phyloP scores from a whole-genome alignment of 1,284 basidiomycete species.

The Inonotus hispidus region DNA sequence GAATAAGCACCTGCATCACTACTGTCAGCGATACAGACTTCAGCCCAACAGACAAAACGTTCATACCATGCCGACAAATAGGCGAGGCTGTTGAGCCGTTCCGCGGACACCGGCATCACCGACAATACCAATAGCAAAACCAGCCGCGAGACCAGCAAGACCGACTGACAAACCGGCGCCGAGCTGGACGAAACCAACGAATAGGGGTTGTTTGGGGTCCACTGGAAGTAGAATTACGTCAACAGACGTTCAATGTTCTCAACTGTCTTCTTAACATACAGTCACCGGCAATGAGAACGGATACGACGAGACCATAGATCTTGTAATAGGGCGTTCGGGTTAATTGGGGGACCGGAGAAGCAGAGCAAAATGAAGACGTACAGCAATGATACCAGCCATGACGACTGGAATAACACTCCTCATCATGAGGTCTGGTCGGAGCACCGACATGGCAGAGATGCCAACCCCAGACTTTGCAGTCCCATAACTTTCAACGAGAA shows the following conservation, averaged over 20 bases:
- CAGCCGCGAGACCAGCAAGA: slow-evolving; percentile 90
- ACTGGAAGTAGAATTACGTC: slow-evolving; percentile 5
- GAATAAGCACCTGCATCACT: slow-evolving; percentile 84
- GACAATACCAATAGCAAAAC: slow-evolving; percentile 95
- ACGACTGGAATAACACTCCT: slow-evolving; percentile 92
- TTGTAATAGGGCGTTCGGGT: slow-evolving; percentile 3
- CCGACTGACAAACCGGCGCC: slow-evolving; percentile 93
- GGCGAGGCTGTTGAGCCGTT: slow-evolving; percentile 13
- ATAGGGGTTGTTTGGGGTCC: slow-evolving; percentile 55
- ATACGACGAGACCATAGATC: slow-evolving; percentile 73
- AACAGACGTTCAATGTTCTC: slow-evolving; percentile 14
- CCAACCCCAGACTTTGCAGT: slow-evolving; percentile 99
- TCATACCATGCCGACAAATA: slow-evolving; percentile 26
- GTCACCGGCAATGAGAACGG: slow-evolving; percentile 65
- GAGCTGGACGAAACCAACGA: slow-evolving; percentile 90
- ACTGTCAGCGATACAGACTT: slow-evolving; percentile 57
- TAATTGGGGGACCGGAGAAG: neutral
- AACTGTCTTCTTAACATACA: slow-evolving; percentile 34
- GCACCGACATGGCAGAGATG: slow-evolving; percentile 97
- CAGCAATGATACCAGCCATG: slow-evolving; percentile 81
- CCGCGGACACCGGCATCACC: slow-evolving; percentile 64
- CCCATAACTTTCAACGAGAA: slow-evolving; percentile 58
- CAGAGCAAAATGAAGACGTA: slow-evolving; percentile 20
- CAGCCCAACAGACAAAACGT: slow-evolving; percentile 32
- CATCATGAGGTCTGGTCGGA: slow-evolving; percentile 94